Conservation (phyloP, 345 rosid genomes). For the Eucalyptus viminalis region DNA sequence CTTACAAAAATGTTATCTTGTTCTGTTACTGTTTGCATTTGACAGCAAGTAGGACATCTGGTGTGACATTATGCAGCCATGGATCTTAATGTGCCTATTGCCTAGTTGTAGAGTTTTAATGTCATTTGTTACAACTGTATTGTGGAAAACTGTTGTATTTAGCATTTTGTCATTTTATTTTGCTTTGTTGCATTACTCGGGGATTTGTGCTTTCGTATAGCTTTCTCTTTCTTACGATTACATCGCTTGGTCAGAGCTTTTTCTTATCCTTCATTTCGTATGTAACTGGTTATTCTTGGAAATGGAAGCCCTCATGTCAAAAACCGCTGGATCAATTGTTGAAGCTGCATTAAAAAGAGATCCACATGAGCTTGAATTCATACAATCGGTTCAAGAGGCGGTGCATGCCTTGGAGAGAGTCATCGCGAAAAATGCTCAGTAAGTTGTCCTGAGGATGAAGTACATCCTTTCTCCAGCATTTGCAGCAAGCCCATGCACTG, state of each 20-base stretch:
- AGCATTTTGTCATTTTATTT: background rate
- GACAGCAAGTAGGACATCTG: background rate
- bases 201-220: background rate
- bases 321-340: constrained; percentile 95
- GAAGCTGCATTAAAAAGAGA: constrained; percentile 88
- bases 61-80: background rate
- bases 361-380: constrained; percentile 90
- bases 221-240: background rate
- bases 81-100: background rate
- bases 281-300: background rate
- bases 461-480: constrained; percentile 9
- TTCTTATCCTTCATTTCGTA: background rate
- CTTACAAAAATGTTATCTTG: background rate
- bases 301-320: constrained; percentile 96
- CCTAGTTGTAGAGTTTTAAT: background rate
- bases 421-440: constrained; percentile 92
- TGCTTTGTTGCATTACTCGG: background rate
- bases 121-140: background rate
- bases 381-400: constrained; percentile 91
- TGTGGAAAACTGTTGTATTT: background rate
- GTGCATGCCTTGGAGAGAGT: constrained; percentile 98
- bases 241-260: background rate
- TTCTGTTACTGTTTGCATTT: background rate
- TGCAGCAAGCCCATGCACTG: background rate
- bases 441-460: constrained; percentile 23